A percentile compares a stretch with the other conserved stretches of the same genome.
Conservation (phyloP, 352 stramenopile species). For the Phytophthora citrophthora region DNA sequence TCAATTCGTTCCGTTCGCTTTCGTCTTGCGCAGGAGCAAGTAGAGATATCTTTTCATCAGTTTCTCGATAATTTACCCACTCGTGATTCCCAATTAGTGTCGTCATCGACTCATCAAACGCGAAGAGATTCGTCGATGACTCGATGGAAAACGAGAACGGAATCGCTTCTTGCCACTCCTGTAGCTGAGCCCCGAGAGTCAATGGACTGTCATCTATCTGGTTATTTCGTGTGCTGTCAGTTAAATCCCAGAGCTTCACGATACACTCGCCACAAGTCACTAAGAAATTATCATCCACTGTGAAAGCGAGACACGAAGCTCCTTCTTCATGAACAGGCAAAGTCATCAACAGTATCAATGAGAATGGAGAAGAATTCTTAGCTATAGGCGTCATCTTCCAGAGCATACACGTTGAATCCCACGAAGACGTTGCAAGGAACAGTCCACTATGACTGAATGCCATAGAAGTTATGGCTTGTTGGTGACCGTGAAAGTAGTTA, state of each 20-base stretch:
- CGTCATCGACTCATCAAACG: slow-evolving; percentile 49
- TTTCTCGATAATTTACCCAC: slow-evolving; percentile 35
- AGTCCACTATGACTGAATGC: slow-evolving; percentile 40
- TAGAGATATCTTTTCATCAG: slow-evolving; percentile 6
- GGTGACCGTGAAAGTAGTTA: slow-evolving; percentile 39
- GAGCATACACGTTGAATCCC: slow-evolving; percentile 69
- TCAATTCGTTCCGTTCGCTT: slow-evolving; percentile 21
- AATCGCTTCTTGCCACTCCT: slow-evolving; percentile 44
- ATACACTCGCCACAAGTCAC: slow-evolving; percentile 48
- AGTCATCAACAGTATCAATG: slow-evolving; percentile 38
- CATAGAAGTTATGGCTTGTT: slow-evolving; percentile 63
- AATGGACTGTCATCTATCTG: neutral
- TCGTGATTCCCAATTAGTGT: slow-evolving; percentile 50
- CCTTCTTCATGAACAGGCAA: slow-evolving; percentile 53
- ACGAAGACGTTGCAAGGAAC: slow-evolving; percentile 56
- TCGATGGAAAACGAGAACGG: slow-evolving; percentile 47
- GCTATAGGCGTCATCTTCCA: slow-evolving; percentile 35
- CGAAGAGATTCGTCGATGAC: slow-evolving; percentile 41
- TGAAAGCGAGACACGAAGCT: slow-evolving; percentile 39
- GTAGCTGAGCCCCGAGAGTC: slow-evolving; percentile 17
- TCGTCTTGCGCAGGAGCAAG: slow-evolving; percentile 24
- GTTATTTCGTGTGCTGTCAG: neutral
- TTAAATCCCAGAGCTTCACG: slow-evolving; percentile 59
- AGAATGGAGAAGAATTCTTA: neutral
- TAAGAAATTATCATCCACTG: slow-evolving; percentile 44